Percentiles rank a stretch among this genome's conserved stretches.
These are phyloP conservation scores for Hypoxylon crocopeplum DNA, from an alignment of 495 filamentous ascomycete species.

Conservation along the genomic window DNA sequence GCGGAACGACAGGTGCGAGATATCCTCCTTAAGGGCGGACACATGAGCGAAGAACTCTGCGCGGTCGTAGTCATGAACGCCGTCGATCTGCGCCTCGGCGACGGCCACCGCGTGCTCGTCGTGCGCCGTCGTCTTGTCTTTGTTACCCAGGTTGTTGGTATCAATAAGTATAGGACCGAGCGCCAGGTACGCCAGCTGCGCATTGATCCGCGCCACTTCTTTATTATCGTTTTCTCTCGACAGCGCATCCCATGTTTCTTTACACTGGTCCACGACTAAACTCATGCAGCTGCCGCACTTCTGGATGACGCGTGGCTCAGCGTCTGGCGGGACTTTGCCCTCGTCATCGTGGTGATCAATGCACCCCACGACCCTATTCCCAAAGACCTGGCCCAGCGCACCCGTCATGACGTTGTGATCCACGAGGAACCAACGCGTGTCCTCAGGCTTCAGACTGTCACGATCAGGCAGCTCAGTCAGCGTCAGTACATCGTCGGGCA, in stretches of 20 bases:
- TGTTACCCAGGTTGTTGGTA: constrained; percentile 73
- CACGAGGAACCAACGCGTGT: constrained; percentile 72
- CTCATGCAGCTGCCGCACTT: constrained; percentile 82
- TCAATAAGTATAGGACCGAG: constrained; percentile 85
- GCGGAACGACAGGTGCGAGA: constrained; percentile 67
- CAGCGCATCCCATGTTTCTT: constrained; percentile 60
- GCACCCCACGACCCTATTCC: constrained; percentile 66
- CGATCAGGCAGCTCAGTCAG: constrained; percentile 54
- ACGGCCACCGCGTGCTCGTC: constrained; percentile 72
- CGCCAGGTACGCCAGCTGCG: constrained; percentile 75
- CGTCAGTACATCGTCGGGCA: constrained; percentile 56
- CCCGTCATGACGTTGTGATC: constrained; percentile 87
- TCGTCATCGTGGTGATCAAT: constrained; percentile 96
- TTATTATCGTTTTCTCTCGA: constrained; percentile 13
- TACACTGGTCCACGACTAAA: constrained; percentile 71
- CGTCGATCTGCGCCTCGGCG: constrained; percentile 56
- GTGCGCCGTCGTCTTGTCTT: constrained; percentile 73
- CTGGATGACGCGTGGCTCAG: constrained; percentile 67
- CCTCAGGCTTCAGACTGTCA: constrained; percentile 36
- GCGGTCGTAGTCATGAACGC: constrained; percentile 55
- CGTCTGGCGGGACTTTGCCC: constrained; percentile 58
- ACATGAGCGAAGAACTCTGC: constrained; percentile 68
- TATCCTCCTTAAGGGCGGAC: constrained; percentile 70
- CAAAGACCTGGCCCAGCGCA: constrained; percentile 49
- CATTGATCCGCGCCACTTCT: constrained; percentile 43